Conservation (phyloP, 1,284 basidiomycete species). For the Apiotrichum gracile region DNA sequence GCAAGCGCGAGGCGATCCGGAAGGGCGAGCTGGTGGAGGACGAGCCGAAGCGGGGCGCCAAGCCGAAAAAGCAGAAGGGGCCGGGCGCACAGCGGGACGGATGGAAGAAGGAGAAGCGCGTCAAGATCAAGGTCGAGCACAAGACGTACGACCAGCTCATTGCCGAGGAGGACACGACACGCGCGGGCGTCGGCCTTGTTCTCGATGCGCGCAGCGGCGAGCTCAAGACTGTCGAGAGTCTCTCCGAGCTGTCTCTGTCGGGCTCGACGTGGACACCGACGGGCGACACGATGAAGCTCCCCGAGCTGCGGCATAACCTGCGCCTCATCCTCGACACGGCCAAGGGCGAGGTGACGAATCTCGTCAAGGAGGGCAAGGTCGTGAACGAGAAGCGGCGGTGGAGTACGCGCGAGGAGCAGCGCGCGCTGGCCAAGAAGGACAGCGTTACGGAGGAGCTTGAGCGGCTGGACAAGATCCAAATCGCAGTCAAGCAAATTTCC, state of each 20-base stretch:
- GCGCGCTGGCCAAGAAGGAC: slow-evolving; percentile 60
- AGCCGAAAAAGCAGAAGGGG: background rate
- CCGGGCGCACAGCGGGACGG: slow-evolving; percentile 14
- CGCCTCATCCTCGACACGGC: slow-evolving; percentile 75
- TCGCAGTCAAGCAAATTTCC: slow-evolving; percentile 65
- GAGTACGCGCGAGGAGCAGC: slow-evolving; percentile 58
- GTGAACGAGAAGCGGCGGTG: slow-evolving; percentile 73
- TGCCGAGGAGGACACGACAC: slow-evolving; percentile 55
- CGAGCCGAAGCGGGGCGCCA: slow-evolving; percentile 34
- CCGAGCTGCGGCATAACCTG: slow-evolving; percentile 93
- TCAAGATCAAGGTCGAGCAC: slow-evolving; percentile 78
- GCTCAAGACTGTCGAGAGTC: slow-evolving; percentile 72
- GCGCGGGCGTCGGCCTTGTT: slow-evolving; percentile 68
- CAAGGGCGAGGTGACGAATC: slow-evolving; percentile 73
- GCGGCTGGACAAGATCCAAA: slow-evolving; percentile 66
- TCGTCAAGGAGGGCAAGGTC: slow-evolving; percentile 81
- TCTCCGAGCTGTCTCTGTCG: slow-evolving; percentile 71
- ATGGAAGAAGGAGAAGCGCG: slow-evolving; percentile 63
- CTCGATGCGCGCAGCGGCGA: slow-evolving; percentile 91
- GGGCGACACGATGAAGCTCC: slow-evolving; percentile 75
- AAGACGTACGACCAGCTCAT: slow-evolving; percentile 94
- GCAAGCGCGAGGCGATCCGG: slow-evolving; percentile 66
- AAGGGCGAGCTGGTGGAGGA: slow-evolving; percentile 53
- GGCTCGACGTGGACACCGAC: slow-evolving; percentile 78
- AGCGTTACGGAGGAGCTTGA: slow-evolving; percentile 60